Evolutionary conservation across 2,329 filamentous ascomycete species (phyloP).

Genomic region (Botrytis porri): DNA sequence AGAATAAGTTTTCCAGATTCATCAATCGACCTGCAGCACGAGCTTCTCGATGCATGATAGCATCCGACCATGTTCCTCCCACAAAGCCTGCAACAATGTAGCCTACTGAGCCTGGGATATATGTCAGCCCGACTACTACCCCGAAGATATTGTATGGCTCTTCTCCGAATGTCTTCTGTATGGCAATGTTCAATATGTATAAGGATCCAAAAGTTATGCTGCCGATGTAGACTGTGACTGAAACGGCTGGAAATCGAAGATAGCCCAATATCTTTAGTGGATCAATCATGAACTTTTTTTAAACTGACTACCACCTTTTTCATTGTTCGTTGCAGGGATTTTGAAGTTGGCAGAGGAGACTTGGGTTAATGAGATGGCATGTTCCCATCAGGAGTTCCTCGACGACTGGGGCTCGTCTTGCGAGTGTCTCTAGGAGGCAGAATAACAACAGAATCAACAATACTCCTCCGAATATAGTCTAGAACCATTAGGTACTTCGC

Average conservation of each 20-base stretch:
- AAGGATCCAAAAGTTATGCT: slow-evolving; percentile 72
- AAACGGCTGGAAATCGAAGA: slow-evolving; percentile 70
- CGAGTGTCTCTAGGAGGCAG: slow-evolving; percentile 62
- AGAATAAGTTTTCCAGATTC: slow-evolving; percentile 63
- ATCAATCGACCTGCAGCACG: slow-evolving; percentile 65
- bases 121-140: slow-evolving; percentile 70
- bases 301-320: slow-evolving; percentile 51
- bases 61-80: slow-evolving; percentile 75
- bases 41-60: slow-evolving; percentile 76
- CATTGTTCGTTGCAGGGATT: slow-evolving; percentile 58
- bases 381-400: neutral
- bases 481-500: slow-evolving; percentile 76
- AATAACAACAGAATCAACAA: slow-evolving; percentile 56
- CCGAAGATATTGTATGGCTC: slow-evolving; percentile 67
- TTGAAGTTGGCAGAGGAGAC: slow-evolving; percentile 41
- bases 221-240: slow-evolving; percentile 72
- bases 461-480: slow-evolving; percentile 65
- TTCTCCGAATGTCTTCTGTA: slow-evolving; percentile 66
- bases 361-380: neutral
- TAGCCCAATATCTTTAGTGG: slow-evolving; percentile 69
- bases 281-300: slow-evolving; percentile 65
- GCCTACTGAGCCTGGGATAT: slow-evolving; percentile 72
- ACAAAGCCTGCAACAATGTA: slow-evolving; percentile 67
- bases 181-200: slow-evolving; percentile 74
- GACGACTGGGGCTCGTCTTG: neutral